These are phyloP conservation scores for Agrocybe chaxingu DNA, from an alignment of 768 basidiomycete genomes.

Conservation along the genomic window DNA sequence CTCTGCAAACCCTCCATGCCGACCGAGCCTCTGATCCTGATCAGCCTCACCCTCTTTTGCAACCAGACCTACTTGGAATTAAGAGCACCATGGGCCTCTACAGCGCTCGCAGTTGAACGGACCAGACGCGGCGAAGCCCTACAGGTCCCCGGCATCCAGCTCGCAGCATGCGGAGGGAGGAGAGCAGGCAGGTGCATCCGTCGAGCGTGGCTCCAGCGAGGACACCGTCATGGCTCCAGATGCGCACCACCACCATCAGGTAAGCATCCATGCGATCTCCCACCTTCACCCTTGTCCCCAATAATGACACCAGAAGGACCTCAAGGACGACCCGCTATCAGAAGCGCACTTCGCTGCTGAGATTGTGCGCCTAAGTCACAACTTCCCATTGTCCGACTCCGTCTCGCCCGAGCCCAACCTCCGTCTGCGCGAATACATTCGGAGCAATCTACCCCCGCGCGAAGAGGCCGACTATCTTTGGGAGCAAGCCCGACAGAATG, in stretches of 20 bases:
- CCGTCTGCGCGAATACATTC: slow-evolving; percentile 52
- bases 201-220: slow-evolving; percentile 27
- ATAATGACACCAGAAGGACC: slow-evolving; percentile 3
- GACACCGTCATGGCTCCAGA: slow-evolving; percentile 24
- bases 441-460: slow-evolving; percentile 51
- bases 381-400: slow-evolving; percentile 48
- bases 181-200: neutral
- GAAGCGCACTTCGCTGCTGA: slow-evolving; percentile 34
- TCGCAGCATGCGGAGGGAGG: slow-evolving; percentile 18
- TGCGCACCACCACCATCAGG: slow-evolving; percentile 13
- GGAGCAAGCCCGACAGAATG: slow-evolving; percentile 59
- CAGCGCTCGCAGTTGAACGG: slow-evolving; percentile 21
- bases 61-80: slow-evolving; percentile 44
- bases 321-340: slow-evolving; percentile 18
- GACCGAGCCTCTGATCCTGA: slow-evolving; percentile 24
- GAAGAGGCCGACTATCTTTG: slow-evolving; percentile 60
- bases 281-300: neutral
- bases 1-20: slow-evolving; percentile 33
- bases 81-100: slow-evolving; percentile 57
- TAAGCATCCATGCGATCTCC: slow-evolving; percentile 3
- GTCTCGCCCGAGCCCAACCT: slow-evolving; percentile 52
- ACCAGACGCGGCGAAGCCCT: slow-evolving; percentile 7
- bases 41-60: slow-evolving; percentile 46
- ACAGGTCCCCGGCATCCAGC: neutral
- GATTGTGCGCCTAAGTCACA: slow-evolving; percentile 49